Percentiles rank a stretch among this genome's conserved stretches.
These are phyloP conservation scores for Schizosaccharomyces cryophilus DNA, from an alignment of 805 yeast species.

Conservation along the genomic window DNA sequence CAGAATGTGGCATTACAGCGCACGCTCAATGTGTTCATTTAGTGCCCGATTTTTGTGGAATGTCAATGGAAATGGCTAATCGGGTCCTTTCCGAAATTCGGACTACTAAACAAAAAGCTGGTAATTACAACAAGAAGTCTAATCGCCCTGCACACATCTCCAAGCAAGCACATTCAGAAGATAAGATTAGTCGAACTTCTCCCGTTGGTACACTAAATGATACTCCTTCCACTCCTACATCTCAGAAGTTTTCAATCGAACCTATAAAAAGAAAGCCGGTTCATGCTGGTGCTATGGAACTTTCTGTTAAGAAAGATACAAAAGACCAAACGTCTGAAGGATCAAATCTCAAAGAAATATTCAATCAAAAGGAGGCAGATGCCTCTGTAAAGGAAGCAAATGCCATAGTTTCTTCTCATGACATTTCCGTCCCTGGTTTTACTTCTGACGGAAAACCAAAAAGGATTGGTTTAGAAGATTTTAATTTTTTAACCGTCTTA, in stretches of 20 bases:
- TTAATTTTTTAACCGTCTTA: constrained; percentile 74
- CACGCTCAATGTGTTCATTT: constrained; percentile 79
- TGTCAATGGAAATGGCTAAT: constrained; percentile 92
- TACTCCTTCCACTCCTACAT: constrained; percentile 6
- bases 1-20: constrained; percentile 72
- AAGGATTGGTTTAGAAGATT: constrained; percentile 67
- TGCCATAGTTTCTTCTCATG: not conserved
- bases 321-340: too few species aligned
- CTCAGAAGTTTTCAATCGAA: constrained; percentile 10
- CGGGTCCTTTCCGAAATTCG: constrained; percentile 65
- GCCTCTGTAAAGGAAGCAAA: too few species aligned
- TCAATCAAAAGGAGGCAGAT: too few species aligned
- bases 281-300: not conserved
- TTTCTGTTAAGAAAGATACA: too few species aligned
- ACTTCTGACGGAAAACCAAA: not conserved
- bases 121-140: not conserved
- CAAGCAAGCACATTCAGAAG: constrained; percentile 5
- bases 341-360: too few species aligned
- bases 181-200: not conserved
- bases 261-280: constrained; percentile 8
- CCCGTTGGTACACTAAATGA: not conserved
- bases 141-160: not conserved
- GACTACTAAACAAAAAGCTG: constrained; percentile 25
- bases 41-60: constrained; percentile 96
- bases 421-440: not conserved